These are phyloP conservation scores for Brassica juncea DNA, from an alignment of 345 rosid genomes.

Conservation along the genomic window DNA sequence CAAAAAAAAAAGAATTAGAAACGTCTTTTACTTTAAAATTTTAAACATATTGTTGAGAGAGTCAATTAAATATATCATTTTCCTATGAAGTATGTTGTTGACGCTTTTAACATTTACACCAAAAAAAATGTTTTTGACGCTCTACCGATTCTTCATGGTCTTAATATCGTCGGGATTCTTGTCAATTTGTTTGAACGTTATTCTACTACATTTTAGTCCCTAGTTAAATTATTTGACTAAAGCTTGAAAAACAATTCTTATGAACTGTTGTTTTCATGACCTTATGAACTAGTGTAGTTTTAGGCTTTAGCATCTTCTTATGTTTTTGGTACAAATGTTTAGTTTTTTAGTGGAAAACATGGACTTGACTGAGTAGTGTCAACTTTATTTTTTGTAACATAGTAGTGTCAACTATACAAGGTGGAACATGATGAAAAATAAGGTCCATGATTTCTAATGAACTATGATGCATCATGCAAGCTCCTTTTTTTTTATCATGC, in stretches of 20 bases:
- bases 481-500: no score
- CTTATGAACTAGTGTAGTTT: neutral
- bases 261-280: neutral
- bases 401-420: neutral
- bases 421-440: neutral
- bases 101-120: no score
- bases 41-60: no score
- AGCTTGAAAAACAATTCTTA: neutral
- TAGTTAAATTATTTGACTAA: neutral
- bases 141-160: no score
- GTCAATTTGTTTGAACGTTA: neutral
- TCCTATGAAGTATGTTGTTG: no score
- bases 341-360: neutral
- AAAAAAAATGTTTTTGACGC: no score
- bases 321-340: neutral
- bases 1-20: no score
- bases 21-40: no score
- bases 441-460: neutral
- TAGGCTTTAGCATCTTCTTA: neutral
- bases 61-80: no score
- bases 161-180: neutral
- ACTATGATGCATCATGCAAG: neutral
- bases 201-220: neutral
- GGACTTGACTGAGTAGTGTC: neutral
- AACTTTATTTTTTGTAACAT: no score